Conservation (phyloP, 176 grass and related monocot genomes). For the Oryza glaberrima region DNA sequence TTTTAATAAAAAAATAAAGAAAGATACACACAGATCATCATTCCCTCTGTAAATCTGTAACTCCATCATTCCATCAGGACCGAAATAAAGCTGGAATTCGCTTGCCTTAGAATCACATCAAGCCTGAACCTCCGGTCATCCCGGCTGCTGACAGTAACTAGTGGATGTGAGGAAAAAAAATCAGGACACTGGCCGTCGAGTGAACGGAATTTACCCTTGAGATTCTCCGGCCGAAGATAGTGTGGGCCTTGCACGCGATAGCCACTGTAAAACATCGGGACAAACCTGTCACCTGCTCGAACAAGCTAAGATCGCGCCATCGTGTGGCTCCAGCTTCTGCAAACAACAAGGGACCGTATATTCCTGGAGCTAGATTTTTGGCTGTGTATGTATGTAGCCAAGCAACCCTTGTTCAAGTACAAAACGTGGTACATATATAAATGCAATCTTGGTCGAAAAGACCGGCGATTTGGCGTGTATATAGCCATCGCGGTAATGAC, state of each 20-base stretch:
- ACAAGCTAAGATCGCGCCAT: background rate
- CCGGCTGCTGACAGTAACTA: background rate
- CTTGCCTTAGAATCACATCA: slow-evolving; percentile 37
- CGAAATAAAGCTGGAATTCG: background rate
- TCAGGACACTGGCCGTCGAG: background rate
- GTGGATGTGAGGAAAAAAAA: background rate
- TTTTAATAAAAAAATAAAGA: background rate
- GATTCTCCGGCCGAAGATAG: background rate
- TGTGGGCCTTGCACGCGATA: background rate
- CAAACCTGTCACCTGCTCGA: background rate
- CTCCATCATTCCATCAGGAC: slow-evolving; percentile 2
- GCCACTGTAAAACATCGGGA: background rate
- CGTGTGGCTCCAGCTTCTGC: slow-evolving; percentile 23
- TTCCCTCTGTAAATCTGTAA: background rate
- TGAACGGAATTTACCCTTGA: background rate
- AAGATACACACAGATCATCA: background rate
- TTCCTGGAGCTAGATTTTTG: background rate
- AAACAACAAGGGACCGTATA: background rate
- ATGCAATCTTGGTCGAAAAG: background rate
- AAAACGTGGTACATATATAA: background rate
- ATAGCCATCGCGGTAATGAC: background rate
- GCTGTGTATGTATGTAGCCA: background rate
- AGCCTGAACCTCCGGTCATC: background rate
- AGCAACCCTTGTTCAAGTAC: background rate
- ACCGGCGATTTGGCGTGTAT: background rate